Conservation (phyloP, 306 rosid genomes). For the Malus orientalis region DNA sequence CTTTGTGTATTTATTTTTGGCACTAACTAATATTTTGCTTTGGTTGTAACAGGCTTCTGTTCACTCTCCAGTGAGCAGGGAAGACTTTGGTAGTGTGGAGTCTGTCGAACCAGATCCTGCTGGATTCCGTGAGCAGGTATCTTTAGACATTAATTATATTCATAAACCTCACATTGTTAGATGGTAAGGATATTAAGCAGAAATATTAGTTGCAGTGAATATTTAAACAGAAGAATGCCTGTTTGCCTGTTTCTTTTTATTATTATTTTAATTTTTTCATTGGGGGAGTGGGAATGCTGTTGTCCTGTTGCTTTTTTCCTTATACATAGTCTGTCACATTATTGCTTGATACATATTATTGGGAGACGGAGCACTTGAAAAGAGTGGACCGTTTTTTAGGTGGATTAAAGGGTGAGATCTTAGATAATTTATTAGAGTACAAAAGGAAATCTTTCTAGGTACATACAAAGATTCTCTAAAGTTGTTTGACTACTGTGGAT, state of each 20-base stretch:
- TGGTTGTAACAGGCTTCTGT: slow-evolving; percentile 49
- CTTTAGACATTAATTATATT: neutral
- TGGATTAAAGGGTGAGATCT: neutral
- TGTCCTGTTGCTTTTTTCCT: neutral
- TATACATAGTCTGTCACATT: neutral
- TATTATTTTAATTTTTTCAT: too few relatives aligned
- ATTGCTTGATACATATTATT: neutral
- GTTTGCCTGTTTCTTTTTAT: neutral
- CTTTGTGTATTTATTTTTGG: neutral
- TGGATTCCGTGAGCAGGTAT: slow-evolving; percentile 93
- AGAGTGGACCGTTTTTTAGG: neutral
- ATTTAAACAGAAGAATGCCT: neutral
- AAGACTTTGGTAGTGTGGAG: slow-evolving; percentile 51
- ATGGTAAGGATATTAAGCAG: neutral
- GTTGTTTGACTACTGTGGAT: slow-evolving; percentile 11
- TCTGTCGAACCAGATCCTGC: slow-evolving; percentile 73
- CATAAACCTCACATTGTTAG: neutral
- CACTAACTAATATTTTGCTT: neutral
- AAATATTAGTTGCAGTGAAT: neutral
- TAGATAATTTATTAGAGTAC: neutral
- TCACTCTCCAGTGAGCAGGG: slow-evolving; percentile 40
- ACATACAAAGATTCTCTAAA: neutral
- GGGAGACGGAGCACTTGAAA: neutral
- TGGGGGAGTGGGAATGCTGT: neutral
- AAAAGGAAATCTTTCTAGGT: neutral